phyloP scores from a whole-genome alignment of 257 asterid genomes.

The Asclepias syriaca region DNA sequence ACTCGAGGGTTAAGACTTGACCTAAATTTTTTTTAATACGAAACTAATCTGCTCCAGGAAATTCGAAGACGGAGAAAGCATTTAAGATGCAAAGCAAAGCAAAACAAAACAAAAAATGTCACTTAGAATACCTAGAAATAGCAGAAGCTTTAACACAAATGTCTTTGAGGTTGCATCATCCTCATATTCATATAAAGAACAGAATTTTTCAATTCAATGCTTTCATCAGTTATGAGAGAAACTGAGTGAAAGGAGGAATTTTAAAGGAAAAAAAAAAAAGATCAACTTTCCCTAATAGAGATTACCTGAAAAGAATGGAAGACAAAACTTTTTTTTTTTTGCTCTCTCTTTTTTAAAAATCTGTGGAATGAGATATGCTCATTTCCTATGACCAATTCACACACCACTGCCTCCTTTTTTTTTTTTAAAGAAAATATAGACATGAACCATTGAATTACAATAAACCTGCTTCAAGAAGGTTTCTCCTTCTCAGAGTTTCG shows the following conservation, averaged over 20 bases:
- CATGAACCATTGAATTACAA: conserved; percentile 40
- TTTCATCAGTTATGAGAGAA: not conserved
- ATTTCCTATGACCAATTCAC: conserved; percentile 9
- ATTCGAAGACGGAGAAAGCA: too few relatives aligned
- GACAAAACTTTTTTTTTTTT: conserved; percentile 13
- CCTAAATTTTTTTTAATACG: too few relatives aligned
- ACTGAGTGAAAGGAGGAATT: not conserved
- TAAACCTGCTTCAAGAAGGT: conserved; percentile 88
- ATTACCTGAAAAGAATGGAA: conserved; percentile 16
- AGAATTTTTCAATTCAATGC: not conserved
- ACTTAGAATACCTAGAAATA: too few relatives aligned
- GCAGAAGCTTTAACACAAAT: too few relatives aligned
- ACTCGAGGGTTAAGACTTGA: too few relatives aligned
- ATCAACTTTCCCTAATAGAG: conserved; percentile 13
- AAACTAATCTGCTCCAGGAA: too few relatives aligned
- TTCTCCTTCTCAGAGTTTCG: conserved; percentile 93
- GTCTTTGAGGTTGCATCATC: too few relatives aligned
- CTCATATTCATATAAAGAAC: not conserved
- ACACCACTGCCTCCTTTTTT: conserved; percentile 4
- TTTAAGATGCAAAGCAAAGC: too few relatives aligned
- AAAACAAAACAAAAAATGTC: too few relatives aligned
- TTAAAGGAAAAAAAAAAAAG: not conserved
- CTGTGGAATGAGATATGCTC: conserved; percentile 24
- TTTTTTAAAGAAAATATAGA: conserved; percentile 13
- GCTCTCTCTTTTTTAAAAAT: not conserved